phyloP scores from a whole-genome alignment of 306 rosid species.

The Heteromeles arbutifolia region DNA sequence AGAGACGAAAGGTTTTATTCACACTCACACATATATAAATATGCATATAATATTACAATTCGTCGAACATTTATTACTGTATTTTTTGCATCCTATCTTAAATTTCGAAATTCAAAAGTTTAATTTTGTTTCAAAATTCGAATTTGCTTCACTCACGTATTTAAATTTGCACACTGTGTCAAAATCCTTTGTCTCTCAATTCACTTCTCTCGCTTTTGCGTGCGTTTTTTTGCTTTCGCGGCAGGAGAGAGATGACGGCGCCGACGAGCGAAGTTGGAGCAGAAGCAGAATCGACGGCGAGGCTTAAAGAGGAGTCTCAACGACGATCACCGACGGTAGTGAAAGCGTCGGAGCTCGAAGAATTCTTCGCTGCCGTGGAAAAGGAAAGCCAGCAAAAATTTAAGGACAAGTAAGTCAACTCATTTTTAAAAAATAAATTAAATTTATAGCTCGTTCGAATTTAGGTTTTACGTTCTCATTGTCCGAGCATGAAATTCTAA shows the following conservation, averaged over 20 bases:
- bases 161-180: conserved; percentile 16
- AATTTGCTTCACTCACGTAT: background rate
- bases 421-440: too few relatives aligned
- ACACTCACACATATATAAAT: background rate
- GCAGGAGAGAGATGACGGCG: conserved; percentile 63
- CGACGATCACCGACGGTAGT: conserved; percentile 20
- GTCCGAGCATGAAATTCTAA: background rate
- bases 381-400: conserved; percentile 54
- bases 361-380: conserved; percentile 67
- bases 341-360: conserved; percentile 54
- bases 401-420: conserved; percentile 37
- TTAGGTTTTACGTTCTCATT: background rate
- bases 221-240: background rate
- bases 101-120: conserved; percentile 31
- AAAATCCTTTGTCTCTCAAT: background rate
- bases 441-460: too few relatives aligned
- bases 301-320: conserved; percentile 36
- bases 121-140: background rate
- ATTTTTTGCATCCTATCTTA: conserved; percentile 1
- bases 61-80: background rate
- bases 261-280: conserved; percentile 31
- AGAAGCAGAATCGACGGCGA: conserved; percentile 28
- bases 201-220: background rate
- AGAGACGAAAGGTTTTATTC: conserved; percentile 44
- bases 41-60: background rate